Evolutionary conservation across 2,329 filamentous ascomycete genomes (phyloP).

Genomic region (Didymella arachidicola): DNA sequence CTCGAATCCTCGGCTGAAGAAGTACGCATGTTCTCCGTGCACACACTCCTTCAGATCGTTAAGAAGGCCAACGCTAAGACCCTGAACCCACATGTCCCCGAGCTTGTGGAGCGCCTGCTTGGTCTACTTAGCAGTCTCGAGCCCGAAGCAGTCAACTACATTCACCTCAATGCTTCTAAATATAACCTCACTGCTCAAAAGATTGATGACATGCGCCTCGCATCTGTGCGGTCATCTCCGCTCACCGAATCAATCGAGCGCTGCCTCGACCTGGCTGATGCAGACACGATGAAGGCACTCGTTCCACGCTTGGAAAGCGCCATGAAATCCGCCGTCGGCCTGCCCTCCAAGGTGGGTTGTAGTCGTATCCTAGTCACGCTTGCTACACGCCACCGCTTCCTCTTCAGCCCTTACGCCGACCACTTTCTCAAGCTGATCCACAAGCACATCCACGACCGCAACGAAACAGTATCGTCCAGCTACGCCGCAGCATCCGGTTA

Average conservation of each 20-base stretch:
- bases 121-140: conserved; percentile 87
- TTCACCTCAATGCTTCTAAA: conserved; percentile 85
- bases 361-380: conserved; percentile 84
- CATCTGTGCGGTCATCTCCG: conserved; percentile 82
- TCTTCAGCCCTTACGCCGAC: conserved; percentile 78
- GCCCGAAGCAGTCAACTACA: conserved; percentile 87
- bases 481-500: conserved; percentile 91
- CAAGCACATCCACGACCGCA: conserved; percentile 85
- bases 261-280: conserved; percentile 84
- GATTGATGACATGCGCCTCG: conserved; percentile 86
- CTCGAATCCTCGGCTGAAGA: conserved; percentile 89
- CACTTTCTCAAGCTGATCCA: conserved; percentile 79
- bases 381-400: conserved; percentile 77
- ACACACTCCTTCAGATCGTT: conserved; percentile 84
- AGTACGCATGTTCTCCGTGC: conserved; percentile 79
- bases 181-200: conserved; percentile 87
- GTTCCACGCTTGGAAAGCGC: conserved; percentile 76
- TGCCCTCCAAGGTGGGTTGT: conserved; percentile 94
- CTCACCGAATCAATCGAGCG: conserved; percentile 92
- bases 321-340: conserved; percentile 85
- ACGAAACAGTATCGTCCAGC: conserved; percentile 89
- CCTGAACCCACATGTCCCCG: conserved; percentile 80
- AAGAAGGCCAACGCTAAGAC: conserved; percentile 83
- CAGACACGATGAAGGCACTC: conserved; percentile 76
- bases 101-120: conserved; percentile 81